Evolutionary conservation across 179 eudicot species (phyloP).

Genomic region (Beta lomatogona): DNA sequence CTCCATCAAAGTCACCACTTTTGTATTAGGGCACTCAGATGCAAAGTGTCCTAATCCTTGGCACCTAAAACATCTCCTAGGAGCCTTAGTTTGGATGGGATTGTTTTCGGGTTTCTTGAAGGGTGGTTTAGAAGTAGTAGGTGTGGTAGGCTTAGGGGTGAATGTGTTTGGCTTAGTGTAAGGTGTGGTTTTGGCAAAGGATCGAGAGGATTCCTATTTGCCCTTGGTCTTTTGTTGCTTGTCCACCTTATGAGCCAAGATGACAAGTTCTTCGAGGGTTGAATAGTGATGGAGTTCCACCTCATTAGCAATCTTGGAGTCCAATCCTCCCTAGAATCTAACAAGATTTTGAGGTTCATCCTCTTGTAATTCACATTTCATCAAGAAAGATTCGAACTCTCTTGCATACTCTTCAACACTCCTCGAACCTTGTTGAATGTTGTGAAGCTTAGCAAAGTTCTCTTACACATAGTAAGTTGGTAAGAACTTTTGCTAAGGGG

Average conservation of each 20-base stretch:
- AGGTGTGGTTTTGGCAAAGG: not conserved
- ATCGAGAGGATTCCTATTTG: not conserved
- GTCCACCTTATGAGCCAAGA: no score
- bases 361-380: not conserved
- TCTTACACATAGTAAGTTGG: no score
- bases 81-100: not conserved
- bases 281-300: not conserved
- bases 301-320: not conserved
- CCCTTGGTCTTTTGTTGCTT: not conserved
- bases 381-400: not conserved
- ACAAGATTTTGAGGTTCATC: not conserved
- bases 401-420: not conserved
- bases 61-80: not conserved
- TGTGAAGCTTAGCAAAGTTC: not conserved
- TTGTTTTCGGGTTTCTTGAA: not conserved
- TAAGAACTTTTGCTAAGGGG: no score
- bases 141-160: not conserved
- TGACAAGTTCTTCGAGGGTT: no score
- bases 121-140: no score
- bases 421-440: not conserved
- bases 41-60: not conserved
- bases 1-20: not conserved
- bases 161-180: not conserved
- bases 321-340: not conserved
- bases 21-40: not conserved